Evolutionary conservation across 371 early-diverging fungal genomes (phyloP), one percentile per base, ranked within the genome.

Genomic region (Umbelopsis sp.): DNA sequence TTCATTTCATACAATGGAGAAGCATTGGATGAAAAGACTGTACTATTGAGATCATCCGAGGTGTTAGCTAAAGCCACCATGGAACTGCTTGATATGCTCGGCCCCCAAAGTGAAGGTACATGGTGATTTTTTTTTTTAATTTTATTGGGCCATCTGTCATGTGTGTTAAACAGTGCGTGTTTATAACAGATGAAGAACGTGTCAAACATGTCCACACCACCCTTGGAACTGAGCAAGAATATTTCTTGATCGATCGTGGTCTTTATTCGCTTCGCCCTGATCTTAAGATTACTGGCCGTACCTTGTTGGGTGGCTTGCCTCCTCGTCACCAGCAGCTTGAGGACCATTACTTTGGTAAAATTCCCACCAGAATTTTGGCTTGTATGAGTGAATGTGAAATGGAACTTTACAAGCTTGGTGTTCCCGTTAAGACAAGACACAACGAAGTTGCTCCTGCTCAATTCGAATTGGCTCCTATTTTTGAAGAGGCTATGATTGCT

Each of bases 1-100:
- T 99, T 96, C 82, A 97, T 99, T 78, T 96, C 96, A 37, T 99
- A 97, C 86, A 97, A 97, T 82, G 99, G 99, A 73, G 97, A 99
- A 70, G 97, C 98, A 69, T 87, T 99, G 63, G 99, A 99, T 82
- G 97, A 97, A 81, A 99, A 99, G 92, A 97, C 97, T 12, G 93
- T 95, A 62, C 87, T 99, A 57, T 89, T 98, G 72, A 90, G 97
- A 70, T 97, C 98, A 22, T 87, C 89, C 68, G 94, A 93, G 73
- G 92, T 90, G 52, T 72, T 99, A 65, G 89, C 94, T 76, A 90
- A 83, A 70, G 88, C 94, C 50, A 89, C 95, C 68, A 80, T 89
- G 65, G 91, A 91, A 67, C 87, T 97, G 20, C 82, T 97, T 41
- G 76, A 87, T 51, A 68, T 91, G 53, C 85, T 95, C 29, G 57